Evolutionary conservation across 2,329 filamentous ascomycete species (phyloP), one percentile per base, ranked within the genome.

Genomic region (Epichloe glyceriae): DNA sequence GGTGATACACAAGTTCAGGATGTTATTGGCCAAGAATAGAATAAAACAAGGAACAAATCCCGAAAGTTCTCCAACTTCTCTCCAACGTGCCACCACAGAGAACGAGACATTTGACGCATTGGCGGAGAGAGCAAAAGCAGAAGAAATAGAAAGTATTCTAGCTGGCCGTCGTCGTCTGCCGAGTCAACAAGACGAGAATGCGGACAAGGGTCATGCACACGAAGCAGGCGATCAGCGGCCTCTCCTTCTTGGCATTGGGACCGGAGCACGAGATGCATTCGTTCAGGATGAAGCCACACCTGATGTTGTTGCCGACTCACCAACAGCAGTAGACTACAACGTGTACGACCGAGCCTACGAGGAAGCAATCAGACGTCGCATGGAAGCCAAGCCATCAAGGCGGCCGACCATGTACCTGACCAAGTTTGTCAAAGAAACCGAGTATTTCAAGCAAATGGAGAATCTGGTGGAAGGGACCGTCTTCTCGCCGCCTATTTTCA

Each of bases 331-430:
- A 5, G 88, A 94, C 53, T 88, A 88, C 58, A 83, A 93, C 61
- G 84, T 97, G 52, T 96, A 95, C 64, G 88, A 95, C 64, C 80
- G 78, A 1, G 91, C 91, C 0, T 96, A 95, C 63, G 81, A 87
- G 61, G 62, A 63, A 19, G 79, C 86, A 54, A 88, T 96, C 67
- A 79, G 93, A 30, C 78, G 85, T 52, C 78, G 83, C 15, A 91
- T 96, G 59, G 70, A 67, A 57, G 60, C 70, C 30, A 71, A 67
- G 52, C 64, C 68, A 22, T 62, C 66, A 15, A 61, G 67, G 44
- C 64, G 65, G 48, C 69, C 71, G 14, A 67, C 68, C 14, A 65
- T 78, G 47, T 79, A 75, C 56, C 62, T 75, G 53, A 79, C 72
- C 45, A 70, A 67, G 44, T 68, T 73, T 46, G 68, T 78, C 44